Evolutionary conservation across 2,329 filamentous ascomycete species (phyloP), one percentile per base, ranked within the genome.

Genomic region (Arthrobotrys pseudoclavata): DNA sequence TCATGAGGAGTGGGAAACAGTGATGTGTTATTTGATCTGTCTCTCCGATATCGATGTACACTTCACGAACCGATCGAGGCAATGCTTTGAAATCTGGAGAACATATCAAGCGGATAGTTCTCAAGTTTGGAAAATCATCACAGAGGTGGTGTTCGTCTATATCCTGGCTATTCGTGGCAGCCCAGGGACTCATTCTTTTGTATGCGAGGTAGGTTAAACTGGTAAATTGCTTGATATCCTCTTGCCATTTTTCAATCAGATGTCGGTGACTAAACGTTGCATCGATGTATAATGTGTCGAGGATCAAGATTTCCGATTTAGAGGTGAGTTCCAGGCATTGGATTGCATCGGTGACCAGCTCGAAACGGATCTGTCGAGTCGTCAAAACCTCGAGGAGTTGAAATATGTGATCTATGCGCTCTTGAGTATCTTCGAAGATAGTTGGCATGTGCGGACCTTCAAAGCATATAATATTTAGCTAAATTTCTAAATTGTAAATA

Each of bases 71-170:
- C 18, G 74, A 78, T 47, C 68, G 53, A 34, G 74, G 74, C 13
- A 78, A 29, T 12, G 67, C 68, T 7, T 7, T 62, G 34, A 78
- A 78, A 42, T 78, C 71, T 42, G 74, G 74, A 55, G 74, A 78
- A 40, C 68, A 71, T 40, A 78, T 72, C 26, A 78, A 67, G 7
- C 63, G 74, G 12, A 78, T 71, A 4, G 42, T 69, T 31, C 50
- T 78, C 18, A 78, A 62, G 37, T 78, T 78, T 18, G 74, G 74
- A 15, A 78, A 72, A 42, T 78, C 74, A 18, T 78, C 68, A 47
- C 68, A 71, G 20, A 78, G 68, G 37, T 68, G 24, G 24, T 67
- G 74, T 31, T 62, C 66, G 20, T 22, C 55, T 13, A 69, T 52
- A 22, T 71, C 60, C 9, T 62, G 50, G n/a, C 55, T 63, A 3